Evolutionary conservation across 495 filamentous ascomycete genomes (phyloP).

Genomic region (Hyaloscypha bicolor): DNA sequence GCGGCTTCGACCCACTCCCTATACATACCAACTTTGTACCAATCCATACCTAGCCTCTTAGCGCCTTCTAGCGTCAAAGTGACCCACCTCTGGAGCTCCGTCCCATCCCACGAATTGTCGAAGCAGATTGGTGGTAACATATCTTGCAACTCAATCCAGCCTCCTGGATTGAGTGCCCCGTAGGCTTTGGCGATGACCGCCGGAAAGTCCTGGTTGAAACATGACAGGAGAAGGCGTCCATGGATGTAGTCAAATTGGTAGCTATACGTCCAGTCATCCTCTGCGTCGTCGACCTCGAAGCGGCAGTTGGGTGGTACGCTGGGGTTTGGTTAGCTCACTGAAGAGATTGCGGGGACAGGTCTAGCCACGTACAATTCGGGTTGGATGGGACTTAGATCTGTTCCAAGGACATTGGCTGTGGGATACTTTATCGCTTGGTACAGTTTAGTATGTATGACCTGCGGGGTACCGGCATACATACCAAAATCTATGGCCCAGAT

Average conservation of each 20-base stretch:
- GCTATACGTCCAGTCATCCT: conserved; percentile 49
- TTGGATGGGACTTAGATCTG: conserved; percentile 42
- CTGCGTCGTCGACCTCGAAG: conserved; percentile 53
- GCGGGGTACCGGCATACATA: not conserved
- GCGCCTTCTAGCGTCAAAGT: conserved; percentile 31
- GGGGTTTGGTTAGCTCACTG: not conserved
- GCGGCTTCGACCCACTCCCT: conserved; percentile 45
- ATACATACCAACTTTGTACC: conserved; percentile 21
- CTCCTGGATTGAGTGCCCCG: conserved; percentile 42
- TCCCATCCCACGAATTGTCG: conserved; percentile 30
- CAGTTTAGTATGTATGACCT: not conserved
- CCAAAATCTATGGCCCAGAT: conserved; percentile 57
- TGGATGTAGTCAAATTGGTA: conserved; percentile 53
- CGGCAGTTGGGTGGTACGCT: conserved; percentile 49
- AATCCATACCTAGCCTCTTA: conserved; percentile 12
- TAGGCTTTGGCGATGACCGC: conserved; percentile 11
- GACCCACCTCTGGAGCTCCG: conserved; percentile 35
- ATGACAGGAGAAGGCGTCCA: conserved; percentile 44
- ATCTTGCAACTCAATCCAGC: conserved; percentile 52
- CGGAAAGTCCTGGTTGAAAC: conserved; percentile 38
- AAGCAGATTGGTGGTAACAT: conserved; percentile 35
- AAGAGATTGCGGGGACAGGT: not conserved
- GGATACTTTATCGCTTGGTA: conserved; percentile 9
- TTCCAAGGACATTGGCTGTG: conserved; percentile 46
- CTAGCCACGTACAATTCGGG: conserved; percentile 28